Percentiles rank a stretch among this genome's conserved stretches.
phyloP scores from a whole-genome alignment of 129 eudicot species.

The Deinandra increscens region DNA sequence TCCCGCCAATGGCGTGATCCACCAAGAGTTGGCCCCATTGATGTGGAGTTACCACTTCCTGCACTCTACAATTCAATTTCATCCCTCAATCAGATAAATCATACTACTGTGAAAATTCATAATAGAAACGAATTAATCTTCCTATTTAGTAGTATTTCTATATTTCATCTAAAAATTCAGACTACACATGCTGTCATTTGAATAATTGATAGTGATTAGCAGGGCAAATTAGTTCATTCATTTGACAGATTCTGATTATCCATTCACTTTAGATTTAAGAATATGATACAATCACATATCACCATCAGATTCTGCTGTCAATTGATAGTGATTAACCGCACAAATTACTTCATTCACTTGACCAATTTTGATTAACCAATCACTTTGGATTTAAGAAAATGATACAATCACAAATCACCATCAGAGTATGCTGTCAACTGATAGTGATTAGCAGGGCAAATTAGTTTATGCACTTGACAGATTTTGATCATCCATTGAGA shows the following conservation, averaged over 20 bases:
- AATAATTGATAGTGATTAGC: background rate
- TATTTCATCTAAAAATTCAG: background rate
- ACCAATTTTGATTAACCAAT: too few species aligned
- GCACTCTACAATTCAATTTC: constrained; percentile 52
- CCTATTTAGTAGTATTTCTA: background rate
- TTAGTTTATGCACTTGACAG: background rate
- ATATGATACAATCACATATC: background rate
- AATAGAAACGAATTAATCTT: background rate
- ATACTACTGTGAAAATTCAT: background rate
- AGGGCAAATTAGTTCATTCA: background rate
- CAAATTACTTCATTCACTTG: too few species aligned
- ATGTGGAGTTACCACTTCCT: constrained; percentile 45
- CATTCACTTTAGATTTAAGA: background rate
- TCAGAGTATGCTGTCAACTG: background rate
- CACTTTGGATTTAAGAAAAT: too few species aligned
- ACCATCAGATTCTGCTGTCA: background rate
- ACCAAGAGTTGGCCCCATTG: constrained; percentile 41
- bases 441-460: constrained; percentile 10
- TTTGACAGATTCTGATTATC: background rate
- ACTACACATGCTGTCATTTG: background rate
- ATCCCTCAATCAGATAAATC: constrained; percentile 17
- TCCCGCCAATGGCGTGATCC: constrained; percentile 86
- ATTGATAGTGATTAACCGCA: too few species aligned
- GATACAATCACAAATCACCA: too few species aligned
- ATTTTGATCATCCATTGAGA: too few species aligned